Conservation (phyloP, 495 filamentous ascomycete genomes). For the Tuber indicum region DNA sequence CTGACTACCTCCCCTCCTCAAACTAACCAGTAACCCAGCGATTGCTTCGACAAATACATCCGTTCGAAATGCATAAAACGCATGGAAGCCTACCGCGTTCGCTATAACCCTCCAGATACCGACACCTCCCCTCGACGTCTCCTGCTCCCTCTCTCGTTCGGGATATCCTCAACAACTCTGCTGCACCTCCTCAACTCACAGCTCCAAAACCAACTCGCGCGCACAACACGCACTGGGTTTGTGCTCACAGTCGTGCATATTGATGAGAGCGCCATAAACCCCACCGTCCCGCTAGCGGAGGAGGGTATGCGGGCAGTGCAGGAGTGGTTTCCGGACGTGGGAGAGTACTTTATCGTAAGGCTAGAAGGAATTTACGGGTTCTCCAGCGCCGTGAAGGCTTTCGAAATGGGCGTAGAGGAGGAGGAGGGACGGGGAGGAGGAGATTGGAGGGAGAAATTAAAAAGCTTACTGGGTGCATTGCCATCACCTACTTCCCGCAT, state of each 20-base stretch:
- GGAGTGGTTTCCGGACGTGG: conserved; percentile 26
- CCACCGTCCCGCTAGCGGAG: conserved; percentile 24
- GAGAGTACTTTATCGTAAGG: conserved; percentile 11
- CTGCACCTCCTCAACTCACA: conserved; percentile 68
- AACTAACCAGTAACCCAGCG: conserved; percentile 45
- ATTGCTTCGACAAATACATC: conserved; percentile 72
- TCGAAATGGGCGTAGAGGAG: conserved; percentile 28
- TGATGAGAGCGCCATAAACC: conserved; percentile 49
- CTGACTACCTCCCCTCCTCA: neutral
- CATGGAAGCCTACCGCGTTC: conserved; percentile 58
- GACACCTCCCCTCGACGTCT: conserved; percentile 50
- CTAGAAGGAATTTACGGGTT: conserved; percentile 43
- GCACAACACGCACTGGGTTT: conserved; percentile 55
- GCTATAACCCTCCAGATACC: conserved; percentile 40
- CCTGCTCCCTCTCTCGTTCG: conserved; percentile 74
- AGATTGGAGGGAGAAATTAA: conserved; percentile 47
- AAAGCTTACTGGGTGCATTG: conserved; percentile 53
- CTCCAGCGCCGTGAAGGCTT: conserved; percentile 42
- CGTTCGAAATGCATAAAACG: conserved; percentile 69
- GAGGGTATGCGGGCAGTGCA: conserved; percentile 27
- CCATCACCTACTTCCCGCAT: conserved; percentile 64
- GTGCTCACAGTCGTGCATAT: conserved; percentile 62
- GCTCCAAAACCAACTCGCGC: conserved; percentile 53
- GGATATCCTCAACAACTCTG: conserved; percentile 71
- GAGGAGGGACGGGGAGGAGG: conserved; percentile 24